phyloP scores from a whole-genome alignment of 345 rosid species.

The Heritiera littoralis region DNA sequence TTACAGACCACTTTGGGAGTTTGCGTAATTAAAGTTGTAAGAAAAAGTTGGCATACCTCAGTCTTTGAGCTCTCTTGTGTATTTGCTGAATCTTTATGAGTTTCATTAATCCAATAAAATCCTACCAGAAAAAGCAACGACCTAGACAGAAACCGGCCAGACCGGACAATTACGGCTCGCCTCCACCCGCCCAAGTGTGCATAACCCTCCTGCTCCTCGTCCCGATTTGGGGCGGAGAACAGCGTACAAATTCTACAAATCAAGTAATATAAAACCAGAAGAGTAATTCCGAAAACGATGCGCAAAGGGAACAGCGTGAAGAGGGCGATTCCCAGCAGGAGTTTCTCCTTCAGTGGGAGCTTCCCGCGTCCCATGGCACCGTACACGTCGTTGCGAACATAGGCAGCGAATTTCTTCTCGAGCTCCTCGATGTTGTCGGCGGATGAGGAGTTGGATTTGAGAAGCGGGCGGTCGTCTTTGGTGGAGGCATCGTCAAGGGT shows the following conservation, averaged over 20 bases:
- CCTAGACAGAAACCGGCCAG: conserved; percentile 74
- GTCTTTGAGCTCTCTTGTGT: conserved; percentile 21
- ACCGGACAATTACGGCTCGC: conserved; percentile 59
- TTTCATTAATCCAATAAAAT: conserved; percentile 81
- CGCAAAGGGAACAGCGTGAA: conserved; percentile 77
- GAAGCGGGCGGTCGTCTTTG: conserved; percentile 82
- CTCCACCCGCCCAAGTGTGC: conserved; percentile 97
- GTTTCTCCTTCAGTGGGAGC: conserved; percentile 67
- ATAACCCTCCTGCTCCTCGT: conserved; percentile 77
- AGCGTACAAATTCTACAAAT: conserved; percentile 82
- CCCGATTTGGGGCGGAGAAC: conserved; percentile 70
- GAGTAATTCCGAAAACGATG: conserved; percentile 47
- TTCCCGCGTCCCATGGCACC: conserved; percentile 91
- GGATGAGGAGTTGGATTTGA: conserved; percentile 52
- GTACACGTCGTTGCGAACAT: conserved; percentile 72
- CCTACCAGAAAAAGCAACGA: conserved; percentile 76
- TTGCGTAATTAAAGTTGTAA: neutral
- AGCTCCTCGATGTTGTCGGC: conserved; percentile 58
- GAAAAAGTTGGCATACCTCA: conserved; percentile 33
- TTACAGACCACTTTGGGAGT: neutral
- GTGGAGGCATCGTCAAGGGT: conserved; percentile 31
- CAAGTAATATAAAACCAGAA: conserved; percentile 69
- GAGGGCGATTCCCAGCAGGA: conserved; percentile 53
- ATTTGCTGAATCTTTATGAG: conserved; percentile 31
- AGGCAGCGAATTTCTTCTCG: conserved; percentile 85